Conservation (phyloP, 2,329 filamentous ascomycete species). For the Microsporum ferrugineum region DNA sequence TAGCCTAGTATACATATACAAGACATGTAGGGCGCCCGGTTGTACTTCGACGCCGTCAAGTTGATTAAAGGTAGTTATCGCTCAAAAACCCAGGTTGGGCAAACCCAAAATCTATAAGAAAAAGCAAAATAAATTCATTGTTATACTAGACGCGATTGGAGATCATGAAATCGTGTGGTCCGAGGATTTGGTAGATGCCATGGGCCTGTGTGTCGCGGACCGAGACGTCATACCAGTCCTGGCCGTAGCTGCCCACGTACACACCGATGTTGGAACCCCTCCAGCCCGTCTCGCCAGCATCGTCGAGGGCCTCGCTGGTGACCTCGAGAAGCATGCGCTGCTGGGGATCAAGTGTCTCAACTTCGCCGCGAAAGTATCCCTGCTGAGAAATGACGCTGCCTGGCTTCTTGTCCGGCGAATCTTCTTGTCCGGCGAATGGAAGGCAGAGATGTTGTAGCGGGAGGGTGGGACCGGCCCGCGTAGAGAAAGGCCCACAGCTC, state of each 20-base stretch:
- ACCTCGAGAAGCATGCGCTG: constrained; percentile 26
- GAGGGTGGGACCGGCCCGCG: constrained; percentile 8
- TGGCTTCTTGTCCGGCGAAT: no score
- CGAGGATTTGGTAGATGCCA: constrained; percentile 5
- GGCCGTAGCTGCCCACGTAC: constrained; percentile 23
- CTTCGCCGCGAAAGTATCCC: constrained; percentile 22
- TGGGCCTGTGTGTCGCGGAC: constrained; percentile 9
- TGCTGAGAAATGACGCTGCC: neutral
- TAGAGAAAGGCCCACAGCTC: constrained; percentile 9
- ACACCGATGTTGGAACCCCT: constrained; percentile 22
- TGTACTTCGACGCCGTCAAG: no score
- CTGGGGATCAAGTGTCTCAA: constrained; percentile 24
- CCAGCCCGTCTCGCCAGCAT: constrained; percentile 10
- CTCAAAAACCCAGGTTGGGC: no score
- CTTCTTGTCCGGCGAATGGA: neutral
- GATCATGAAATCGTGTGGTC: constrained; percentile 9
- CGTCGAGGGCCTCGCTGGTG: constrained; percentile 20
- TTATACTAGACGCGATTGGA: constrained; percentile 9
- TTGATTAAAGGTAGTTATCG: no score
- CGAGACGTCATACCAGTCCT: constrained; percentile 17
- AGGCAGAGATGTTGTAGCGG: constrained; percentile 14
- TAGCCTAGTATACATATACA: no score
- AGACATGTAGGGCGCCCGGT: no score
- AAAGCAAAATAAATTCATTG: no score
- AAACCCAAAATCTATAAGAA: no score